phyloP scores from a whole-genome alignment of 345 rosid species.

The Hypericum perforatum region DNA sequence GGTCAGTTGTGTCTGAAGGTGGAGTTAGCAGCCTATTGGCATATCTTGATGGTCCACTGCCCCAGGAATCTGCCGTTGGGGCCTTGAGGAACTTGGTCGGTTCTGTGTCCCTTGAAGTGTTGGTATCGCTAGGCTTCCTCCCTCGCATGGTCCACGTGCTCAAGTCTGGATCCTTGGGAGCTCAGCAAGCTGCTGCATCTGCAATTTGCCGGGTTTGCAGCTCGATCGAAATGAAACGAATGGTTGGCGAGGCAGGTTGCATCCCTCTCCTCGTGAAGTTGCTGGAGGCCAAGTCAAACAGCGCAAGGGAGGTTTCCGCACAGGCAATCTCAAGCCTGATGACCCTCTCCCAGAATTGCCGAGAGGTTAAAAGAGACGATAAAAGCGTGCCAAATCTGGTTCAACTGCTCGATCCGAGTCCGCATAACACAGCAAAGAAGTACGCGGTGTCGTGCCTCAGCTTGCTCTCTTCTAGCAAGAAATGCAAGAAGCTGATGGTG shows the following conservation, averaged over 20 bases:
- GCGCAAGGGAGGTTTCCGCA: slow-evolving; percentile 64
- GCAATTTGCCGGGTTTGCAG: slow-evolving; percentile 58
- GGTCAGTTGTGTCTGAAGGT: slow-evolving; percentile 61
- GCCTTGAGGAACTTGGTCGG: slow-evolving; percentile 67
- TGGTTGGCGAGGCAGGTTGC: slow-evolving; percentile 75
- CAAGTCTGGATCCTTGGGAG: slow-evolving; percentile 66
- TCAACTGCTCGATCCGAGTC: slow-evolving; percentile 75
- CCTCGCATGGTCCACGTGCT: slow-evolving; percentile 77
- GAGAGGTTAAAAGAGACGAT: slow-evolving; percentile 64
- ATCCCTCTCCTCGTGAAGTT: slow-evolving; percentile 56
- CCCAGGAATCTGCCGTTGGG: slow-evolving; percentile 76
- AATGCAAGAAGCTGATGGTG: slow-evolving; percentile 85
- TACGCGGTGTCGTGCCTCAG: slow-evolving; percentile 62
- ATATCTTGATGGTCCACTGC: slow-evolving; percentile 73
- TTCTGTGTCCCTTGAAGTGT: slow-evolving; percentile 42
- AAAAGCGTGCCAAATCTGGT: slow-evolving; percentile 71
- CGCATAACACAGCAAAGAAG: slow-evolving; percentile 75
- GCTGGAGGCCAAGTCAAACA: slow-evolving; percentile 60
- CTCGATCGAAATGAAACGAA: slow-evolving; percentile 51
- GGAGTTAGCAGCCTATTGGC: slow-evolving; percentile 52
- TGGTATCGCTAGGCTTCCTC: slow-evolving; percentile 38
- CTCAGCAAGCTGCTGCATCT: slow-evolving; percentile 83
- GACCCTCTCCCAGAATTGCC: slow-evolving; percentile 49
- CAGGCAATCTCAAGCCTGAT: slow-evolving; percentile 69
- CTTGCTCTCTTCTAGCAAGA: slow-evolving; percentile 68